Evolutionary conservation across 2,329 filamentous ascomycete genomes (phyloP).

Genomic region (Eutypella sp.): DNA sequence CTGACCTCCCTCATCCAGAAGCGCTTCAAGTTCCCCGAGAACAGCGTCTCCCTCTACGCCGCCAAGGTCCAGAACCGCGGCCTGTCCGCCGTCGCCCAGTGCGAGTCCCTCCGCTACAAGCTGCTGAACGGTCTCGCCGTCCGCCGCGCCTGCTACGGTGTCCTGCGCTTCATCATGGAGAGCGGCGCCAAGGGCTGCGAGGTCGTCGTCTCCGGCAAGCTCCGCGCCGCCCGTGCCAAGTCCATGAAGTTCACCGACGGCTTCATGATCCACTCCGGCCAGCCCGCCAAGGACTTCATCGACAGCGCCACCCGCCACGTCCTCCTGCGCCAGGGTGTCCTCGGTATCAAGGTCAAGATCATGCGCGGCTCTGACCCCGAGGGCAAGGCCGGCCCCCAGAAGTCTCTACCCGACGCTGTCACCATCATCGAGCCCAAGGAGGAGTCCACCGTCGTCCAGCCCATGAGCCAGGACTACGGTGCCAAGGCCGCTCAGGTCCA

Average conservation of each 20-base stretch:
- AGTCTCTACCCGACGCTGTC: conserved; percentile 95
- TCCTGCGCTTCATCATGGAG: conserved; percentile 99
- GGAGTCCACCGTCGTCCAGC: conserved; percentile 91
- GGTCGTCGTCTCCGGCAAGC: conserved; percentile 98
- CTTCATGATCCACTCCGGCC: conserved; percentile 99
- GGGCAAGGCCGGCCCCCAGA: conserved; percentile 96
- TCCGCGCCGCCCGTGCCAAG: conserved; percentile 98
- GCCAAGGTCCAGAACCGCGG: conserved; percentile 99
- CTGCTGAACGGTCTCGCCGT: conserved; percentile 99
- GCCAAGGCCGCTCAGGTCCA: conserved; percentile 72
- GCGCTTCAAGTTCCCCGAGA: conserved; percentile 99
- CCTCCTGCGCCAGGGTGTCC: conserved; percentile 97
- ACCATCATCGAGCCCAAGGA: conserved; percentile 99
- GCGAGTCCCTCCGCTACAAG: conserved; percentile 99
- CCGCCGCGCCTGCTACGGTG: conserved; percentile 98
- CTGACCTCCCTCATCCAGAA: conserved; percentile 99
- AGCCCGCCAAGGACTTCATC: conserved; percentile 99
- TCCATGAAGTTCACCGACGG: conserved; percentile 99
- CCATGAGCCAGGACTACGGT: conserved; percentile 97
- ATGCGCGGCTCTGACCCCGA: conserved; percentile 99
- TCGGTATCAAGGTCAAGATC: conserved; percentile 99
- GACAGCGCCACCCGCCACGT: conserved; percentile 98
- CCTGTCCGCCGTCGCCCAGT: conserved; percentile 99
- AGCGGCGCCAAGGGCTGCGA: conserved; percentile 99
- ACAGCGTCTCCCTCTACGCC: conserved; percentile 99